A percentile compares a stretch with the other conserved stretches of the same genome.
Evolutionary conservation across 352 stramenopile genomes (phyloP).

Genomic region (Phytophthora pini): DNA sequence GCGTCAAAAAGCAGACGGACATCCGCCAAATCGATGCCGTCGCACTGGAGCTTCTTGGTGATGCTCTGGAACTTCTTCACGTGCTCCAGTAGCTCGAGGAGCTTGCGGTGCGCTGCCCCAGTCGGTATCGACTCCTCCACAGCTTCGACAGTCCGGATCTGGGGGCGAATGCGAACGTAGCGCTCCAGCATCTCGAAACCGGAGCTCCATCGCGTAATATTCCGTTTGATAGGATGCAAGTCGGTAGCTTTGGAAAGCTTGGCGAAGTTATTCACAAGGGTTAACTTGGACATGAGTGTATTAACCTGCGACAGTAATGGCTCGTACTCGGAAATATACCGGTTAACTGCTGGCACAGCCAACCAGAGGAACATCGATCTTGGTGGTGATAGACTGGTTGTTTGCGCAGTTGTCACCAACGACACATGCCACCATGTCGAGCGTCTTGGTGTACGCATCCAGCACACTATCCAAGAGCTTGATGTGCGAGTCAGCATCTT

Average conservation of each 20-base stretch:
- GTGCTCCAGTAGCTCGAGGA: slow-evolving; percentile 26
- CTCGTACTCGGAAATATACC: not conserved
- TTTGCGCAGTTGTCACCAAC: slow-evolving; percentile 5
- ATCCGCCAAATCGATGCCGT: not conserved
- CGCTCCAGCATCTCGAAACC: slow-evolving; percentile 6
- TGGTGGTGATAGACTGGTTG: slow-evolving; percentile 5
- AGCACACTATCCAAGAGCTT: slow-evolving; percentile 11
- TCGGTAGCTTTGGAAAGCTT: not conserved
- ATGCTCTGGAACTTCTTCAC: slow-evolving; percentile 24
- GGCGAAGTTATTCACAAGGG: not conserved
- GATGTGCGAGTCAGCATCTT: slow-evolving; percentile 16
- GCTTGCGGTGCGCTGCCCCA: slow-evolving; percentile 26
- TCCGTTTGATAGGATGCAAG: slow-evolving; percentile 1
- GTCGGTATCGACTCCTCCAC: slow-evolving; percentile 3
- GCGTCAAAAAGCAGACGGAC: slow-evolving; percentile 1
- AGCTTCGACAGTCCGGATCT: slow-evolving; percentile 5
- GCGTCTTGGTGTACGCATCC: slow-evolving; percentile 14
- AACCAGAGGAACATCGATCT: slow-evolving; percentile 1
- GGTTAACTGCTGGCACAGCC: slow-evolving; percentile 1
- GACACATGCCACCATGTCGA: slow-evolving; percentile 13
- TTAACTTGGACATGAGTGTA: slow-evolving; percentile 1
- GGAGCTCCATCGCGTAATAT: slow-evolving; percentile 9
- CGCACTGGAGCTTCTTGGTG: slow-evolving; percentile 1
- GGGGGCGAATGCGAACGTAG: not conserved
- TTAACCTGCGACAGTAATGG: not conserved